A percentile compares a stretch with the other conserved stretches of the same genome.
These are phyloP conservation scores for Claviceps pazoutovae DNA, from an alignment of 2,329 filamentous ascomycete genomes.

Conservation along the genomic window DNA sequence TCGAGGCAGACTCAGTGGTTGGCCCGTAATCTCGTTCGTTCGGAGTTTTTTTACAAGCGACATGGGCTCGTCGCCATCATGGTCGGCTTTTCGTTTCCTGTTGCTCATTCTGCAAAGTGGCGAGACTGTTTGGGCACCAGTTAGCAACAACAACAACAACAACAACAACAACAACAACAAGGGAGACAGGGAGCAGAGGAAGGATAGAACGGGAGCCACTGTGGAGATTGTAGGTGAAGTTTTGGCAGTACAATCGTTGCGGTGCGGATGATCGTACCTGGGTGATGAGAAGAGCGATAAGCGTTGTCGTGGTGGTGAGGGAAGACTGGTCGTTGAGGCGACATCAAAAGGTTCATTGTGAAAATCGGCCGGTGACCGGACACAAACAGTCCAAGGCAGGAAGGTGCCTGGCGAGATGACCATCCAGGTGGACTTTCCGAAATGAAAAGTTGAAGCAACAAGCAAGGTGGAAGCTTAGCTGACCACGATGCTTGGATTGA, in stretches of 20 bases:
- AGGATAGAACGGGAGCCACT: neutral
- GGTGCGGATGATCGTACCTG: conserved; percentile 29
- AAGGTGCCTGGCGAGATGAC: neutral
- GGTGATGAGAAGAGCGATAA: conserved; percentile 39
- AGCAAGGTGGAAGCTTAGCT: neutral
- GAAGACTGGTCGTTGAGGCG: conserved; percentile 45
- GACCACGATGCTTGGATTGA: neutral
- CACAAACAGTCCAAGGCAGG: neutral
- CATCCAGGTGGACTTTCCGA: neutral
- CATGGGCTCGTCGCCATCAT: conserved; percentile 73
- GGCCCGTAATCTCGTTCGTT: conserved; percentile 49
- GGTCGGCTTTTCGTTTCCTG: conserved; percentile 77
- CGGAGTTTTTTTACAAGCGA: conserved; percentile 59
- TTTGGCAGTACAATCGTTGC: neutral
- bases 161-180: neutral
- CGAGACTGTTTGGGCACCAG: conserved; percentile 15
- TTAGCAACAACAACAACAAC: neutral
- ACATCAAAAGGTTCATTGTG: conserved; percentile 49
- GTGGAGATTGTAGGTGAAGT: neutral
- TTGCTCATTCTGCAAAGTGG: conserved; percentile 40
- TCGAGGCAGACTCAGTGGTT: conserved; percentile 44
- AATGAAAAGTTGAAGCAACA: neutral
- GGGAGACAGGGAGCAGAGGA: neutral
- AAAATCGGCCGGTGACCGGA: conserved; percentile 2
- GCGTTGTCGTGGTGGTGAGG: conserved; percentile 43